Base-by-base conservation (phyloP, 2,329 filamentous ascomycete genomes). In the Penicillium sclerotigenum region DNA sequence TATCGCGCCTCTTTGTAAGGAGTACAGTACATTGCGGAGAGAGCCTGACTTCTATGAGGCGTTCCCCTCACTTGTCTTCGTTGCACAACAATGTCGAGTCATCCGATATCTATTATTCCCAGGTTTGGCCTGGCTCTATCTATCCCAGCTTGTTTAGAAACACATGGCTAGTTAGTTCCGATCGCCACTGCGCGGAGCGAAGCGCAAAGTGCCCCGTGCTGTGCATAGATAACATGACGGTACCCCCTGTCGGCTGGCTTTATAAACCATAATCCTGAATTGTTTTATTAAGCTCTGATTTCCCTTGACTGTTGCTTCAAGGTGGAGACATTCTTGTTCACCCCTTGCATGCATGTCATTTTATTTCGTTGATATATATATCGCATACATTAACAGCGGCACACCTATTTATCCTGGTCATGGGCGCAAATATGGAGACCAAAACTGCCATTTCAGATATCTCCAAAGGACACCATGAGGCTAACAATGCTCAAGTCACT, bases 401-500 rank as follows among this genome's bases (percentile, higher is more conserved):
- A 20, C 4, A 10, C 14, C 20, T 29, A 16, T 26, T 33, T 36
- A 22, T 18, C 16, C 20, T 18, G 20, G 20, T 5, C 28, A 50
- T 37, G 41, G 29, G 47, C 18, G 57, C 58, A 43, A 48, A 20
- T 8, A 59, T 64, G 62, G 53, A 58, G 5, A 54, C 53, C 31
- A 56, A 60, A 43, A 43, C 47, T 14, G 28, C 49, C 0, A 37
- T 51, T n/a, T 61, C 57, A 18, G 45, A 37, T 10, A 42, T 52
- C 2, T 54, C 62, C 1, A 64, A 66, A 38, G 46, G 57, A 5
- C 67, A 65, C 24, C 54, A 51, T 16, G 64, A 69, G 57, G 22
- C 58, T 47, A 52, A 64, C 13, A 66, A 72, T 69, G 70, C 65
- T 6, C 71, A 64, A 11, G 72, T 75, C 50, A 75, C 72, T 3